These are phyloP conservation scores for Salicornia ramosissima DNA, from an alignment of 148 eudicot species.

Conservation along the genomic window DNA sequence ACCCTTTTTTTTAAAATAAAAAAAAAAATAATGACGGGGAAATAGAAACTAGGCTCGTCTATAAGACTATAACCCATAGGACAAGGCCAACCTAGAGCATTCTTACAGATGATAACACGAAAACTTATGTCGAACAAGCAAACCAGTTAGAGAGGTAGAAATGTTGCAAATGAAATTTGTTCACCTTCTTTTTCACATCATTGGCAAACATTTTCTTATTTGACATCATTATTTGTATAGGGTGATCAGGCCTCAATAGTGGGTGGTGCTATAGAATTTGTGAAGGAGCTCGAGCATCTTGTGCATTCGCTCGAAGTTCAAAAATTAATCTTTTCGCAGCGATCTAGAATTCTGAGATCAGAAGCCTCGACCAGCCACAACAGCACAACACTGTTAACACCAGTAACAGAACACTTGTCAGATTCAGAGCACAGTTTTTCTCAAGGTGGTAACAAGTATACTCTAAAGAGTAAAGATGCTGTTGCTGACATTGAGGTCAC, in stretches of 20 bases:
- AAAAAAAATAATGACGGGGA: too few relatives aligned
- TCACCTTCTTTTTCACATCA: too few relatives aligned
- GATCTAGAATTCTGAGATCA: slow-evolving; percentile 9
- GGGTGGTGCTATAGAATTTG: slow-evolving; percentile 87
- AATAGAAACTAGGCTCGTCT: too few relatives aligned
- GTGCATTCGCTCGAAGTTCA: slow-evolving; percentile 70
- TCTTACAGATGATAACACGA: too few relatives aligned
- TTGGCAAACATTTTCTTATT: too few relatives aligned
- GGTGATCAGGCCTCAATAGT: slow-evolving; percentile 98
- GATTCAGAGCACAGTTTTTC: slow-evolving; percentile 49
- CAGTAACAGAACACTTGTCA: slow-evolving; percentile 52
- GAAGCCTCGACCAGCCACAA: slow-evolving; percentile 16
- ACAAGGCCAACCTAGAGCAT: too few relatives aligned
- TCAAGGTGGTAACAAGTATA: slow-evolving; percentile 33
- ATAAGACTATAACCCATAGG: too few relatives aligned
- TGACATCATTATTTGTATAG: slow-evolving; percentile 27
- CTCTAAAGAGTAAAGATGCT: slow-evolving; percentile 39
- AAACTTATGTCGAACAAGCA: too few relatives aligned
- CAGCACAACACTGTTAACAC: slow-evolving; percentile 3
- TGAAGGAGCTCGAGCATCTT: slow-evolving; percentile 80
- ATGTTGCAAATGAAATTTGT: too few relatives aligned
- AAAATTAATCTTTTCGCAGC: slow-evolving; percentile 33
- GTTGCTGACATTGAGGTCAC: slow-evolving; percentile 74
- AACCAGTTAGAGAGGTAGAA: too few relatives aligned
- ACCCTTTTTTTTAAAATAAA: too few relatives aligned